A percentile compares a stretch with the other conserved stretches of the same genome.
Evolutionary conservation across 768 basidiomycete genomes (phyloP).

Genomic region (Agaricus sinodeliciosus): DNA sequence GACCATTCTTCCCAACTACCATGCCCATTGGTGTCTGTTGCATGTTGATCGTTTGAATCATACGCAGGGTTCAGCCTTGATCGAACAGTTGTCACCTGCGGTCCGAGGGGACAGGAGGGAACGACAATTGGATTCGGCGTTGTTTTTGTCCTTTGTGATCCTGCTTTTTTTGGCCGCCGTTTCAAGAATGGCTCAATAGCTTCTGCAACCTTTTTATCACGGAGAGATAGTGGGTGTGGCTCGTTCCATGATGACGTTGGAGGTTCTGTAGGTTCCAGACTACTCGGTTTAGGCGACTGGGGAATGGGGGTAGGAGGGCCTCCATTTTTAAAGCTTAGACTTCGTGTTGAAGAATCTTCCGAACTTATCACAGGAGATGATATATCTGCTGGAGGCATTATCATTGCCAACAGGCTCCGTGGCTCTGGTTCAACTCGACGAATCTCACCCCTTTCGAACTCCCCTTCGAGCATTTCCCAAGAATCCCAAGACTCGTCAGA

Average conservation of each 20-base stretch:
- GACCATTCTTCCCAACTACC: background rate
- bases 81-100: conserved; percentile 7
- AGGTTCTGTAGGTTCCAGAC: conserved; percentile 8
- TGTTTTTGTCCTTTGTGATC: background rate
- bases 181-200: conserved; percentile 2
- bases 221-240: conserved; percentile 5
- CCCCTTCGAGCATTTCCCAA: conserved; percentile 37
- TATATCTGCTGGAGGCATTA: conserved; percentile 17
- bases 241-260: conserved; percentile 1
- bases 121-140: conserved; percentile 1
- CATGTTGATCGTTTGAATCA: background rate
- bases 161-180: background rate
- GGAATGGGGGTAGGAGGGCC: conserved; percentile 12
- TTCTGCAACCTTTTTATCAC: conserved; percentile 2
- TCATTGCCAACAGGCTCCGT: conserved; percentile 21
- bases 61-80: conserved; percentile 1
- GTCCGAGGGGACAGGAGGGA: background rate
- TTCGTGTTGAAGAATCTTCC: conserved; percentile 19
- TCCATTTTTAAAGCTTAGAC: conserved; percentile 22
- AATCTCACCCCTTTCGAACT: conserved; percentile 12
- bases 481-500: conserved; percentile 19
- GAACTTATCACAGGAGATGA: conserved; percentile 9
- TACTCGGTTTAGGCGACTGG: conserved; percentile 1
- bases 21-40: background rate
- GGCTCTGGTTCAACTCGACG: conserved; percentile 15